A percentile compares a stretch with the other conserved stretches of the same genome.
phyloP scores from a whole-genome alignment of 805 yeast genomes.

The Kregervanrija fluxuum region DNA sequence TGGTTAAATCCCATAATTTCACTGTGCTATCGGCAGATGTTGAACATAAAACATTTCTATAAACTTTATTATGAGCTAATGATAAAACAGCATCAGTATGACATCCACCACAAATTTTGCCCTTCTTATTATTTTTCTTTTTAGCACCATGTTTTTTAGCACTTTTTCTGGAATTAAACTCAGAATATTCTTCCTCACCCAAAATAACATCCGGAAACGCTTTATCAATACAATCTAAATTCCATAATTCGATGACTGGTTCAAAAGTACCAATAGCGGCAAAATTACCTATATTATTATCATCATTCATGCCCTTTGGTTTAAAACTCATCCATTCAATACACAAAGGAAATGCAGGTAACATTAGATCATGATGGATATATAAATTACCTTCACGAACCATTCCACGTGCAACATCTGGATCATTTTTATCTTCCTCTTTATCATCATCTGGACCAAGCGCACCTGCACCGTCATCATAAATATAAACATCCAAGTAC shows the following conservation, averaged over 20 bases:
- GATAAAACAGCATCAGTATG: conserved; percentile 94
- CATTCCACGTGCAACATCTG: conserved; percentile 68
- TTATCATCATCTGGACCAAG: conserved; percentile 44
- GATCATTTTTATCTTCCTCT: conserved; percentile 57
- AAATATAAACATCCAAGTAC: conserved; percentile 85
- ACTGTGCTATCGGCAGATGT: conserved; percentile 94
- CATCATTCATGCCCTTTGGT: conserved; percentile 43
- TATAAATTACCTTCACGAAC: conserved; percentile 71
- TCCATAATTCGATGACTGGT: conserved; percentile 97
- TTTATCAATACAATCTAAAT: conserved; percentile 84
- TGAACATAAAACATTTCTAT: conserved; percentile 82
- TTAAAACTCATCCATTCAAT: conserved; percentile 88
- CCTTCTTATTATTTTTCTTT: conserved; percentile 41
- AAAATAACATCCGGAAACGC: conserved; percentile 91
- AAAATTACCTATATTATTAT: conserved; percentile 64
- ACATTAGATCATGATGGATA: conserved; percentile 94
- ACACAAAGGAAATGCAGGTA: conserved; percentile 94
- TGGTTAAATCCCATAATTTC: conserved; percentile 87
- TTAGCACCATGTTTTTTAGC: background rate
- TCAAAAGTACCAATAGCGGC: conserved; percentile 97
- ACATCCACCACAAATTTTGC: conserved; percentile 49
- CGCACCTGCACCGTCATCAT: conserved; percentile 89
- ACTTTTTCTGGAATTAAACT: conserved; percentile 17
- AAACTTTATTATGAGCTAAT: conserved; percentile 70
- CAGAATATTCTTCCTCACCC: conserved; percentile 57